A percentile compares a stretch with the other conserved stretches of the same genome.
Evolutionary conservation across 2,329 filamentous ascomycete species (phyloP).

Genomic region (Verticillium albo-atrum): DNA sequence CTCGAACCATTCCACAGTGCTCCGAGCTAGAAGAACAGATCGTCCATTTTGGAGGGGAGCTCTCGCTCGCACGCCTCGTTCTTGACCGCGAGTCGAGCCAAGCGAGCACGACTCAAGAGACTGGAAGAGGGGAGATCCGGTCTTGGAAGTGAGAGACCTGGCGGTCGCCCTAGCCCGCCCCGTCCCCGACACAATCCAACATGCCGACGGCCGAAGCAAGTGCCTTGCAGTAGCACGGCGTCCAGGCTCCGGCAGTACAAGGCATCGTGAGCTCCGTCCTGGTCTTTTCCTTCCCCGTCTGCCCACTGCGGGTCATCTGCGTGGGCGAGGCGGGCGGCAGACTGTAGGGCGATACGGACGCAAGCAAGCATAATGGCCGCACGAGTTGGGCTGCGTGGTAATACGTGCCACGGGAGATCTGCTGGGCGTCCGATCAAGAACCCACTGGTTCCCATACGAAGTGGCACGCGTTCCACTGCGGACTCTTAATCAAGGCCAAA

Average conservation of each 20-base stretch:
- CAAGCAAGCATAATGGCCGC: neutral
- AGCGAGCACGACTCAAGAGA: neutral
- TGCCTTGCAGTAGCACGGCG: neutral
- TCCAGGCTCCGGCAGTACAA: neutral
- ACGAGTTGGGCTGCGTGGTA: neutral
- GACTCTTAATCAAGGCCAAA: neutral
- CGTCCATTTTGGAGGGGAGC: neutral
- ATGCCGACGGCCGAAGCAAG: neutral
- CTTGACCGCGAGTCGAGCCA: neutral
- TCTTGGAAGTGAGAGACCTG: too few relatives aligned
- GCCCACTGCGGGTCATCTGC: neutral
- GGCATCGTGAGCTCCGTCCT: neutral
- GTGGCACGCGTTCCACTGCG: neutral
- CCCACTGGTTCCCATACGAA: neutral
- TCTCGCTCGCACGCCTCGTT: neutral
- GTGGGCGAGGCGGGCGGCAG: neutral
- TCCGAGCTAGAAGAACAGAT: neutral
- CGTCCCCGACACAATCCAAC: neutral
- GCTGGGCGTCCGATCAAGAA: neutral
- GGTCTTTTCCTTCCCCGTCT: neutral
- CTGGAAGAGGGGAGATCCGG: neutral
- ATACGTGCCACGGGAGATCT: slow-evolving; percentile 1
- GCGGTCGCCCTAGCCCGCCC: neutral
- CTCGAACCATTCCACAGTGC: neutral
- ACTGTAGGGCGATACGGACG: neutral